A percentile compares a stretch with the other conserved stretches of the same genome.
Conservation (phyloP, 345 rosid genomes). For the Citrus australasica region DNA sequence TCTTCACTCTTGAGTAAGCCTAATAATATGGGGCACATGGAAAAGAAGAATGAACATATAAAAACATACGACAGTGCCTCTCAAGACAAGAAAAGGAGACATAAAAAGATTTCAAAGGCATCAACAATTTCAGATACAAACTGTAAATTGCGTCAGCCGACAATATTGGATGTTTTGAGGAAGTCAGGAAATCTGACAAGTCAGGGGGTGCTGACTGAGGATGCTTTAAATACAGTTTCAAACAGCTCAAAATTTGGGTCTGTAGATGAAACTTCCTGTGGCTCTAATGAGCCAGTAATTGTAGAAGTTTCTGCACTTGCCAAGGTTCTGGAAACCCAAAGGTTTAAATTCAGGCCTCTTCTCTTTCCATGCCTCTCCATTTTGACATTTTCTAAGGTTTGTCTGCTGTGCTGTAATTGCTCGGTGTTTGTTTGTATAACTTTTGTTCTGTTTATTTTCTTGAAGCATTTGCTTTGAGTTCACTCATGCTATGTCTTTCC, state of each 20-base stretch:
- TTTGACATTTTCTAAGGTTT: slow-evolving; percentile 61
- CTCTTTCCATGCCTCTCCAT: slow-evolving; percentile 53
- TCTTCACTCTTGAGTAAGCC: slow-evolving; percentile 30
- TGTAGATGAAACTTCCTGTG: slow-evolving; percentile 28
- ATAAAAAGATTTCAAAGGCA: slow-evolving; percentile 33
- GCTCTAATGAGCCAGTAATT: slow-evolving; percentile 29
- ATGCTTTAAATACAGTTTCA: slow-evolving; percentile 26
- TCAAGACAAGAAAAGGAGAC: slow-evolving; percentile 37
- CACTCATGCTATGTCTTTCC: slow-evolving; percentile 6
- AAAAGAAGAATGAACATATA: slow-evolving; percentile 40
- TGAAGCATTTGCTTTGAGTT: not conserved
- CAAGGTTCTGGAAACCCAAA: slow-evolving; percentile 55
- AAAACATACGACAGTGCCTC: slow-evolving; percentile 30
- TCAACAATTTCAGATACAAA: slow-evolving; percentile 33
- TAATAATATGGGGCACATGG: slow-evolving; percentile 26
- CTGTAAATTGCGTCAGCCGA: slow-evolving; percentile 53
- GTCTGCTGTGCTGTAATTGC: slow-evolving; percentile 14
- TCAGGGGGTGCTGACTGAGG: slow-evolving; percentile 50
- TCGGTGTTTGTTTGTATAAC: not conserved
- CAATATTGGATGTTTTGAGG: slow-evolving; percentile 50
- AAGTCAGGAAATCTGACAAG: slow-evolving; percentile 44
- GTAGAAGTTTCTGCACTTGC: slow-evolving; percentile 56
- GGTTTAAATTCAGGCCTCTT: slow-evolving; percentile 81
- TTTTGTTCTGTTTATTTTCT: not conserved
- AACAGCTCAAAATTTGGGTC: slow-evolving; percentile 27